These are phyloP conservation scores for Yarrowia divulgata DNA, from an alignment of 805 yeast genomes.

Conservation along the genomic window DNA sequence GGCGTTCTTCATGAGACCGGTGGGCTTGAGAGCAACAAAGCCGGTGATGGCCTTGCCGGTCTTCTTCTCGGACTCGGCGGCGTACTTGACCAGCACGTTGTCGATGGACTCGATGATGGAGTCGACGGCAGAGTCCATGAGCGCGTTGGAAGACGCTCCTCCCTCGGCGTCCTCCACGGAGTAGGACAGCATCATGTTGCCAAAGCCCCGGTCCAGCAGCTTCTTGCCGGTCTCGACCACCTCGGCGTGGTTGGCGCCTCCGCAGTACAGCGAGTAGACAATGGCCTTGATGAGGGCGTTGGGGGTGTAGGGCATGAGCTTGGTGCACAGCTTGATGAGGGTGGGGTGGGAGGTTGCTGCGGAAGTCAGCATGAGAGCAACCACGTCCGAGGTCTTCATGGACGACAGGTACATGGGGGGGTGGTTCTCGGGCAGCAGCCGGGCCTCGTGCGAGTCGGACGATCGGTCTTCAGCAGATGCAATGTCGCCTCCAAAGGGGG, in stretches of 20 bases:
- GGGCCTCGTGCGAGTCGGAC: constrained; percentile 18
- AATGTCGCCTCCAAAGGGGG: constrained; percentile 21
- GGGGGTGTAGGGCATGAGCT: constrained; percentile 58
- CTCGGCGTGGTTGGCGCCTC: constrained; percentile 79
- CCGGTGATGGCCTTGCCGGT: constrained; percentile 64
- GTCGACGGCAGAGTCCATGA: constrained; percentile 46
- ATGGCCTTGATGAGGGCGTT: constrained; percentile 69
- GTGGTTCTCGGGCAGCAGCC: constrained; percentile 28
- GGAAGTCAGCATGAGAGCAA: constrained; percentile 46
- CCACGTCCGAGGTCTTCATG: constrained; percentile 37
- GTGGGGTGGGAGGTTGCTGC: constrained; percentile 50
- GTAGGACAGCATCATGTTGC: constrained; percentile 93
- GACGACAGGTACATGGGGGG: constrained; percentile 35
- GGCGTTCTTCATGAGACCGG: constrained; percentile 83
- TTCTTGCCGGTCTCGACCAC: constrained; percentile 74
- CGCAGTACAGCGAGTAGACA: constrained; percentile 86
- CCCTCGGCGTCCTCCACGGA: constrained; percentile 95
- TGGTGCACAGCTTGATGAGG: constrained; percentile 48
- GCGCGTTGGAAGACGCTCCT: constrained; percentile 51
- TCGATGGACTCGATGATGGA: constrained; percentile 64
- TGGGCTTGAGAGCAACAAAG: constrained; percentile 91
- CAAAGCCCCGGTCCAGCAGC: constrained; percentile 74
- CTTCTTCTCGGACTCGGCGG: constrained; percentile 51
- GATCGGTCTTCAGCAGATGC: constrained; percentile 24
- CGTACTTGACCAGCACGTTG: constrained; percentile 67